Evolutionary conservation across 371 early-diverging fungal species (phyloP).

Genomic region (Thermomucor indicae-seudaticae): DNA sequence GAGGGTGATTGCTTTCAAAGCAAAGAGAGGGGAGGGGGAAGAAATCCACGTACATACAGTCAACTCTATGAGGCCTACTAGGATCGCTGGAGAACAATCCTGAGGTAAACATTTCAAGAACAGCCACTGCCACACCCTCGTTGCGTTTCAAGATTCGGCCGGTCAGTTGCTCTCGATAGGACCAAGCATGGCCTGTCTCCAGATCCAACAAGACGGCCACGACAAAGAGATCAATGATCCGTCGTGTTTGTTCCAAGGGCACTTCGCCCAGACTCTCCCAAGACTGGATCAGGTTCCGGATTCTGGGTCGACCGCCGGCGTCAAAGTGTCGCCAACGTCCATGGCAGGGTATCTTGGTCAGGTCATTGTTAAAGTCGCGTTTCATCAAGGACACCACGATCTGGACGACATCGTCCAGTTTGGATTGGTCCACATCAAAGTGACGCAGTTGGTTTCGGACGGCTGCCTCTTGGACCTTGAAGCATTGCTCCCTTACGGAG

Average conservation of each 20-base stretch:
- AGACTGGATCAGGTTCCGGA: conserved; percentile 51
- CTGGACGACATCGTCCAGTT: conserved; percentile 67
- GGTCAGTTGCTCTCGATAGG: conserved; percentile 57
- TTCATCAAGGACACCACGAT: conserved; percentile 68
- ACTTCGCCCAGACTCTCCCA: conserved; percentile 43
- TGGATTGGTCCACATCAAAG: conserved; percentile 68
- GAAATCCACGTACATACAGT: conserved; percentile 46
- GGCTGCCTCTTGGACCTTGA: conserved; percentile 63
- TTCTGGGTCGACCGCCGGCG: conserved; percentile 54
- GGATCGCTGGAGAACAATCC: conserved; percentile 76
- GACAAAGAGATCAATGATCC: conserved; percentile 80
- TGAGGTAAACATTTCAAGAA: conserved; percentile 75
- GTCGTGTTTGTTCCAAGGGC: conserved; percentile 60
- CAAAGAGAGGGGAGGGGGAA: not conserved
- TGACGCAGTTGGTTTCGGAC: conserved; percentile 52
- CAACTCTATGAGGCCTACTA: conserved; percentile 70
- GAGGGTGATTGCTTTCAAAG: not conserved
- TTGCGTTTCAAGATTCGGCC: conserved; percentile 60
- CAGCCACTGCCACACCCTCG: conserved; percentile 88
- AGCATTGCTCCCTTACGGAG: conserved; percentile 76
- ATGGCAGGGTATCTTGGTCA: conserved; percentile 74
- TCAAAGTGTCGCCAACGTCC: conserved; percentile 91
- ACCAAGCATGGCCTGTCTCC: conserved; percentile 83
- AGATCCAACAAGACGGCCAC: conserved; percentile 88
- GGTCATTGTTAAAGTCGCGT: conserved; percentile 66